Base-by-base conservation (phyloP, 2,329 filamentous ascomycete genomes). In the Phialophora chinensis region DNA sequence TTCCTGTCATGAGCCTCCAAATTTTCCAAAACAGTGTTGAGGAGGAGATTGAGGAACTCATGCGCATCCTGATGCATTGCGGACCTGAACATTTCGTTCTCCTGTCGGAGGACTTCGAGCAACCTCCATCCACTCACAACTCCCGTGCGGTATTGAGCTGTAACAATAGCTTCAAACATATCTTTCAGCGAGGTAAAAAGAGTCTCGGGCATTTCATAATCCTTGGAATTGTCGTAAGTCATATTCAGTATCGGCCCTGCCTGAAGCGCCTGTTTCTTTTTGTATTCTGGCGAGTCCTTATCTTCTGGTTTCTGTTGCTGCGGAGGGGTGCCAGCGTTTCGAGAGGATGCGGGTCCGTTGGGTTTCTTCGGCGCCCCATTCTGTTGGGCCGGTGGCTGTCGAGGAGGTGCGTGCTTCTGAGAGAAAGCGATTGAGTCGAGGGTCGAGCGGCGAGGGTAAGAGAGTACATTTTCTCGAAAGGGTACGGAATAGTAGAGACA, bases 61-160 rank as follows among this genome's bases (percentile, higher is more conserved):
- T 99, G 95, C 1, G 95, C 95, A 77, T 99, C 95, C 77, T 99
- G 95, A 78, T 99, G 95, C 91, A 97, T 97, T 3, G 93, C 91
- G 47, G 93, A 94, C 66, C 93, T 89, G 75, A 99, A 99, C 90
- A 97, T 93, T 78, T 99, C 95, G 76, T 99, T 96, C 73, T 98
- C 92, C 69, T 91, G 88, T 75, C 93, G 92, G 75, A 99, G 88
- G 29, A 97, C 93, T 75, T 99, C 94, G 42, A 99, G 84, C 70
- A 99, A 97, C 69, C 93, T 90, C 74, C 94, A 90, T 1, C 95
- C 95, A 74, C 93, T 96, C 50, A 98, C 85, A 11, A 99, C 92
- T 17, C 95, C 95, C 6, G 91, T 95, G 63, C 93, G 88, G 49
- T 91, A 91, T 67, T 87, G 84, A 77, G 91, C 93, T 60, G 90